These are phyloP conservation scores for Oropetium thomaeum DNA, from an alignment of 176 grass and related monocot genomes.

Conservation along the genomic window DNA sequence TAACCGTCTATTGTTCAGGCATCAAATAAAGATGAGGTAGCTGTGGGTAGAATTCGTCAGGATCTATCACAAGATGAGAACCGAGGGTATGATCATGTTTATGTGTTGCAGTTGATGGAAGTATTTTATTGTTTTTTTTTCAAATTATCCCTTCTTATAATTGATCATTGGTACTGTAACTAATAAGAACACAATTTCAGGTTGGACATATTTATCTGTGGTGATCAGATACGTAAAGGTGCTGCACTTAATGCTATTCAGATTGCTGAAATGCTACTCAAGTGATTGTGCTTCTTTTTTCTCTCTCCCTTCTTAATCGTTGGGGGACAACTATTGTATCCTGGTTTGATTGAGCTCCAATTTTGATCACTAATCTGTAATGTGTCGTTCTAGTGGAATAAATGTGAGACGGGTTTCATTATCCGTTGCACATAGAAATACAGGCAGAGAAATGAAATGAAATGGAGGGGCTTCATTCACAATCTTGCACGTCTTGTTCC, in stretches of 20 bases:
- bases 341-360: slow-evolving; percentile 8
- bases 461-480: not conserved
- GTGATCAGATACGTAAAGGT: slow-evolving; percentile 99
- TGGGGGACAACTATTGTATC: slow-evolving; percentile 6
- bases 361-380: slow-evolving; percentile 36
- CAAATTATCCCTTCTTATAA: not conserved
- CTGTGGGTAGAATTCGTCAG: slow-evolving; percentile 87
- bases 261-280: slow-evolving; percentile 90
- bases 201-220: slow-evolving; percentile 95
- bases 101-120: not conserved
- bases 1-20: slow-evolving; percentile 48
- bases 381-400: slow-evolving; percentile 22
- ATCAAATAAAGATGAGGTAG: slow-evolving; percentile 90
- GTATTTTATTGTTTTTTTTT: not conserved
- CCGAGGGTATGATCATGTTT: slow-evolving; percentile 56
- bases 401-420: not conserved
- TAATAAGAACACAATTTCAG: slow-evolving; percentile 38
- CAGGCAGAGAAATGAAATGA: not conserved
- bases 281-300: slow-evolving; percentile 29
- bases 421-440: slow-evolving; percentile 17
- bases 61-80: slow-evolving; percentile 85
- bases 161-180: not conserved
- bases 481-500: not conserved
- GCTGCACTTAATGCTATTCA: slow-evolving; percentile 93
- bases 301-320: not conserved